Percentiles rank a stretch among this genome's conserved stretches.
phyloP scores from a whole-genome alignment of 176 grass and related monocot genomes.

The Puya raimondii region DNA sequence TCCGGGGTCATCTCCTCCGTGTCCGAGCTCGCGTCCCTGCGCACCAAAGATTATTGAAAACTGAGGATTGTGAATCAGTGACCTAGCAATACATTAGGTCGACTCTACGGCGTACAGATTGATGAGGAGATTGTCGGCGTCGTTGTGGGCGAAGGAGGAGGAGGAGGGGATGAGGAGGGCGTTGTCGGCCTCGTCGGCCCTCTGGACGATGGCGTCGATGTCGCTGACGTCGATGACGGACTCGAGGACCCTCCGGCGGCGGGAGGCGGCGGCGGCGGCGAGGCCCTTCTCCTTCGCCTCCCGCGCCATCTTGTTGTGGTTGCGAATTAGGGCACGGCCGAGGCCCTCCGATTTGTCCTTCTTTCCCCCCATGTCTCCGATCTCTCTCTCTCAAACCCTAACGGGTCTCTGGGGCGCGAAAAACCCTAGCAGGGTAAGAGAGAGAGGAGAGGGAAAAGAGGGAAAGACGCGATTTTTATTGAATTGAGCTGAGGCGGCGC shows the following conservation, averaged over 20 bases:
- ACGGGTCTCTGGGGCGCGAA: no score
- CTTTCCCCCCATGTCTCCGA: conserved; percentile 31
- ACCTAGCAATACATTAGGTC: not conserved
- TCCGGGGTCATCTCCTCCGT: conserved; percentile 32
- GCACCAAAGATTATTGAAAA: not conserved
- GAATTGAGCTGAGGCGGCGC: no score
- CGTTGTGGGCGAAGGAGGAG: conserved; percentile 12
- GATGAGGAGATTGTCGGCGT: conserved; percentile 35
- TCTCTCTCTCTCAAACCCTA: no score
- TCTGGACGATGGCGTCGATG: conserved; percentile 67
- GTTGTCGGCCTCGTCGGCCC: conserved; percentile 49
- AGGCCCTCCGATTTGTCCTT: conserved; percentile 46
- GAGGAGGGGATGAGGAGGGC: conserved; percentile 25
- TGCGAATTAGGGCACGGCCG: conserved; percentile 55
- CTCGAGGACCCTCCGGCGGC: conserved; percentile 44
- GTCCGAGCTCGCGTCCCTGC: conserved; percentile 36
- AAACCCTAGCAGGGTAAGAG: no score
- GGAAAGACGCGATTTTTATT: no score
- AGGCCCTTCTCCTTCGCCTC: conserved; percentile 63
- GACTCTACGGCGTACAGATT: conserved; percentile 35
- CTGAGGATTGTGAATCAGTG: no score
- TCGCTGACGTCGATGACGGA: conserved; percentile 81
- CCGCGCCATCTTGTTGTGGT: conserved; percentile 52
- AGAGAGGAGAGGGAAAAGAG: no score
- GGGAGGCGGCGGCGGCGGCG: conserved; percentile 27